Conservation (phyloP, 2,329 filamentous ascomycete species). For the Thielaviopsis cerberus region DNA sequence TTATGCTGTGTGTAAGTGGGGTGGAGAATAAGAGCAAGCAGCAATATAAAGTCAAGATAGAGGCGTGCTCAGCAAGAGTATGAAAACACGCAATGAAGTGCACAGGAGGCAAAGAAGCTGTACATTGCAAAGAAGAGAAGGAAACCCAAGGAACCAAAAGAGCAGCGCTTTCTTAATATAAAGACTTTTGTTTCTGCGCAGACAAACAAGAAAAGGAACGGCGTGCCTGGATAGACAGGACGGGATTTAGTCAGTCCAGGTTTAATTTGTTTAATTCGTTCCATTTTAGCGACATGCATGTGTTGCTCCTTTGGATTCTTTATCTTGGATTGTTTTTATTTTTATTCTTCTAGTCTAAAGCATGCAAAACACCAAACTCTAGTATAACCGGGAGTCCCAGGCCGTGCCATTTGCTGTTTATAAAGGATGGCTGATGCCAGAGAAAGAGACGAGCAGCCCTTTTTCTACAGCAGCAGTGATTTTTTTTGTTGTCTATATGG, state of each 20-base stretch:
- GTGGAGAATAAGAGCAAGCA: background rate
- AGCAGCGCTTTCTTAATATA: constrained; percentile 1
- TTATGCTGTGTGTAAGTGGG: background rate
- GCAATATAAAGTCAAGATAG: background rate
- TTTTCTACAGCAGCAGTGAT: no score
- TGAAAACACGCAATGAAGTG: background rate
- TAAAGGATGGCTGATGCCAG: no score
- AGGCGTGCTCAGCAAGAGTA: background rate
- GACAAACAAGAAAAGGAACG: background rate
- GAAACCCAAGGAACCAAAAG: background rate
- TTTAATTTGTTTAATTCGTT: background rate
- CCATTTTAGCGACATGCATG: background rate
- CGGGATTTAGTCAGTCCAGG: background rate
- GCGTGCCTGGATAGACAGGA: background rate
- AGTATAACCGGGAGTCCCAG: no score
- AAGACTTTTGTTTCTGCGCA: background rate
- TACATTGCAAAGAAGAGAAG: background rate
- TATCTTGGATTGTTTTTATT: background rate
- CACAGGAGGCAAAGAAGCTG: background rate
- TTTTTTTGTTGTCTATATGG: no score
- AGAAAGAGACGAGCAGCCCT: no score
- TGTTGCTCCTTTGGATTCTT: background rate
- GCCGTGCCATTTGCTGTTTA: no score
- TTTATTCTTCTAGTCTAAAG: background rate
- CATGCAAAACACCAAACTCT: no score